phyloP scores from a whole-genome alignment of 495 filamentous ascomycete genomes.

The Penicillium waksmanii region DNA sequence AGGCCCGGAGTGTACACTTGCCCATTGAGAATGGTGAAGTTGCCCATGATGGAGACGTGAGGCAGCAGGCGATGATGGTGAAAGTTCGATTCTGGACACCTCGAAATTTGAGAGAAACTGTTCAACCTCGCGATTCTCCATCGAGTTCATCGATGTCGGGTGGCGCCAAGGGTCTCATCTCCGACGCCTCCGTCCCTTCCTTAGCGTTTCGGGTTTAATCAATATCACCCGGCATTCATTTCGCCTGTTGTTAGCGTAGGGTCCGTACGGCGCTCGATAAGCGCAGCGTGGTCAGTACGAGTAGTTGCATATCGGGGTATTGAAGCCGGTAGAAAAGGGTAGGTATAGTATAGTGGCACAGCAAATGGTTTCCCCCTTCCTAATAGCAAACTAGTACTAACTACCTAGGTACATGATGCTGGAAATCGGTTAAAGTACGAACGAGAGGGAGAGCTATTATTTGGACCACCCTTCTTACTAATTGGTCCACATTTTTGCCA shows the following conservation, averaged over 20 bases:
- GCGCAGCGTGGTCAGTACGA: too few relatives aligned
- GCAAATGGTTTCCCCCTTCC: too few relatives aligned
- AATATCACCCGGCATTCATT: conserved; percentile 6
- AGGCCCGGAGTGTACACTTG: conserved; percentile 68
- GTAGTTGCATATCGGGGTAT: too few relatives aligned
- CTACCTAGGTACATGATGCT: too few relatives aligned
- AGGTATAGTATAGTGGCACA: too few relatives aligned
- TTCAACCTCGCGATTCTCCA: not conserved
- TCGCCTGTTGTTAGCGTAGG: conserved; percentile 10
- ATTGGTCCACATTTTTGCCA: too few relatives aligned
- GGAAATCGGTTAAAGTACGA: too few relatives aligned
- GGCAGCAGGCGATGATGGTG: not conserved
- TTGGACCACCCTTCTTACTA: too few relatives aligned
- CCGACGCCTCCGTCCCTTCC: conserved; percentile 23
- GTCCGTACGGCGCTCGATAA: too few relatives aligned
- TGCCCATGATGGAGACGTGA: conserved; percentile 16
- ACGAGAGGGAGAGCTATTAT: too few relatives aligned
- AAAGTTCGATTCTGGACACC: not conserved
- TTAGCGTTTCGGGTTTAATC: conserved; percentile 24
- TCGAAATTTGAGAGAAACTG: not conserved
- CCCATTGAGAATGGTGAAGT: conserved; percentile 58
- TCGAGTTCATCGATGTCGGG: not conserved
- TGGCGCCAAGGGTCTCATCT: conserved; percentile 26
- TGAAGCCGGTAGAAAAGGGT: too few relatives aligned
- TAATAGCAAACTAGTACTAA: too few relatives aligned